Base-by-base conservation (phyloP, 441 rosid genomes). In the Manihot esculenta region DNA sequence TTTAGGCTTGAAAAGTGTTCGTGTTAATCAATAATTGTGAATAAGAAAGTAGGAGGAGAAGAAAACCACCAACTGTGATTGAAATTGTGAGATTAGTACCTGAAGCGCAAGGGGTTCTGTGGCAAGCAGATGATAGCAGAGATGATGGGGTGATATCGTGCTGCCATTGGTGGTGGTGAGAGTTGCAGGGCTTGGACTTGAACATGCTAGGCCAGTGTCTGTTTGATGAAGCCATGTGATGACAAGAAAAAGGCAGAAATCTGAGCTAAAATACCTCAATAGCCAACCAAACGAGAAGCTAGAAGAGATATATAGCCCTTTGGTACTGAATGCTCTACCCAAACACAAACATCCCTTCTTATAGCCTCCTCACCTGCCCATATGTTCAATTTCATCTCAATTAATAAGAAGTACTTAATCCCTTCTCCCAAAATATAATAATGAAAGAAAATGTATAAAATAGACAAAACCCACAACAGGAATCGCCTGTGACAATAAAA, bases 161-260 rank as follows among this genome's bases (percentile, higher is more conserved):
- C 67, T 95, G 98, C 97, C 95, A 88, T 78, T 91, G 98, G 77
- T 84, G 90, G 72, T 74, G 87, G 69, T 86, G 91, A 69, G 86
- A 27, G 77, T 85, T 86, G 88, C 88, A 84, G 66, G 97, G 98
- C 87, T 95, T 95, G 84, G 97, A 89, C 77, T 91, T 93, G 90
- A 95, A 95, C 99, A 91, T 82, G 79, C 98, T 95, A 72, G 99
- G 97, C 99, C 99, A 95, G 93, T 95, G 98, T 79, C 95, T 89
- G 81, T 93, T 93, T 71, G 99, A 93, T 57, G 99, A 95, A 85
- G 95, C 95, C 99, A 95, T 93, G 83, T 93, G 83, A 23, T 64
- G 81, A 67, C 68, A 66, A 71, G 55, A 7, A 59, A 85, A 64
- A 30, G 65, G 33, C 18, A 24, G 61, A 41, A 42, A 53, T 20